Percentiles rank a stretch among this genome's conserved stretches.
Conservation (phyloP, 352 stramenopile species). For the Thalassiosira oceanica region DNA sequence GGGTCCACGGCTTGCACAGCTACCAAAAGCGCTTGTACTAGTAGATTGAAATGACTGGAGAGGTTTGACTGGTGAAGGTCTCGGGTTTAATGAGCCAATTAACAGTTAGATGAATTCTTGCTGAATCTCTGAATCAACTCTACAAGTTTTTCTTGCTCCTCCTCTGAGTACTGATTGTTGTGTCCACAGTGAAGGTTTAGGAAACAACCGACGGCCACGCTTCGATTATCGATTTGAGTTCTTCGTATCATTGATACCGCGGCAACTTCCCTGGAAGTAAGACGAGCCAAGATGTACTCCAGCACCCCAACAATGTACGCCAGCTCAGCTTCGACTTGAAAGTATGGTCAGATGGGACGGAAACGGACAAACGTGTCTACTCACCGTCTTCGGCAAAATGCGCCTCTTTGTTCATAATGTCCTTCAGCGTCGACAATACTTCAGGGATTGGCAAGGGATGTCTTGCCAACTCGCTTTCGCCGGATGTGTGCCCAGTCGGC, state of each 20-base stretch:
- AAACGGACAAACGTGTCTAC: too few relatives aligned
- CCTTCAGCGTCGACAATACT: slow-evolving; percentile 59
- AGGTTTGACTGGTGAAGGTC: too few relatives aligned
- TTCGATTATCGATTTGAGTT: slow-evolving; percentile 10
- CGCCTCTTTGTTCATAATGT: too few relatives aligned
- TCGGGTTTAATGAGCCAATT: too few relatives aligned
- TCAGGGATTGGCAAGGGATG: slow-evolving; percentile 73
- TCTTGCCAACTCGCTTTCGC: slow-evolving; percentile 48
- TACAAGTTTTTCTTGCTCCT: slow-evolving; percentile 57
- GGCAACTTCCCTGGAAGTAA: slow-evolving; percentile 47
- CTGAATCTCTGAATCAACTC: slow-evolving; percentile 39
- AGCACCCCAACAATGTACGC: slow-evolving; percentile 65
- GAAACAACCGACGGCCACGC: slow-evolving; percentile 51
- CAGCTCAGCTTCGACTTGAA: slow-evolving; percentile 67
- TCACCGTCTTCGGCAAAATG: too few relatives aligned
- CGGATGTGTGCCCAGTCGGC: slow-evolving; percentile 37
- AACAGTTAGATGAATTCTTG: too few relatives aligned
- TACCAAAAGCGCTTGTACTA: slow-evolving; percentile 86
- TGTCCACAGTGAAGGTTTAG: slow-evolving; percentile 80
- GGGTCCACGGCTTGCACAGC: slow-evolving; percentile 97
- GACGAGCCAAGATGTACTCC: slow-evolving; percentile 57
- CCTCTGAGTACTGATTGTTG: slow-evolving; percentile 73
- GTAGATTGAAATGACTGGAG: slow-evolving; percentile 2
- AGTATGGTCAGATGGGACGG: too few relatives aligned
- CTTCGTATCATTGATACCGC: slow-evolving; percentile 17